Evolutionary conservation across 2,329 filamentous ascomycete genomes (phyloP).

Genomic region (Pseudogymnoascus pannorum): DNA sequence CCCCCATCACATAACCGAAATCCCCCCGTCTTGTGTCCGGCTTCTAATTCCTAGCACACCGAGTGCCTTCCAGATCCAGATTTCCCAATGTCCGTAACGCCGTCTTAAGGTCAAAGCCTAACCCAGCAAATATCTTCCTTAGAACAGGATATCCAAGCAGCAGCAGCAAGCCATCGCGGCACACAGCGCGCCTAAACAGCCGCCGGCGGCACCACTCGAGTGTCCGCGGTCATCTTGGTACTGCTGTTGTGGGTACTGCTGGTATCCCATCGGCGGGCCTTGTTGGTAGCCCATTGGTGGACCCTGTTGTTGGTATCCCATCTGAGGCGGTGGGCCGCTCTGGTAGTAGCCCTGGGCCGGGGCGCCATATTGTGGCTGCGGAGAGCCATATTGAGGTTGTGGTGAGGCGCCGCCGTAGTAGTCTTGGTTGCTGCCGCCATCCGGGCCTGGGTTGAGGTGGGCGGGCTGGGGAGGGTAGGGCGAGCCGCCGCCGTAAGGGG

Average conservation of each 20-base stretch:
- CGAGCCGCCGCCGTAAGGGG: slow-evolving; percentile 19
- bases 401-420: slow-evolving; percentile 7
- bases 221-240: slow-evolving; percentile 30
- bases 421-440: slow-evolving; percentile 6
- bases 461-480: slow-evolving; percentile 12
- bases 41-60: neutral
- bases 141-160: slow-evolving; percentile 44
- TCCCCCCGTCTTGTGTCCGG: neutral
- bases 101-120: neutral
- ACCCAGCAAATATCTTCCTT: slow-evolving; percentile 15
- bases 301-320: slow-evolving; percentile 19
- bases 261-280: slow-evolving; percentile 16
- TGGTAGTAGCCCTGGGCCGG: slow-evolving; percentile 19
- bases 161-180: slow-evolving; percentile 43
- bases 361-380: slow-evolving; percentile 10
- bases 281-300: slow-evolving; percentile 14
- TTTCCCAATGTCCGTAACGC: neutral
- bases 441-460: slow-evolving; percentile 9
- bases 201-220: slow-evolving; percentile 29
- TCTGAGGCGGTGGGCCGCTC: slow-evolving; percentile 19
- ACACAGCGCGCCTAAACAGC: slow-evolving; percentile 36
- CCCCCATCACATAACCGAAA: neutral
- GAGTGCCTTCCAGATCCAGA: neutral
- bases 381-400: slow-evolving; percentile 8
- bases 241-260: slow-evolving; percentile 21